Conservation (phyloP, 805 yeast genomes). For the Starmerella potacharoeniae region DNA sequence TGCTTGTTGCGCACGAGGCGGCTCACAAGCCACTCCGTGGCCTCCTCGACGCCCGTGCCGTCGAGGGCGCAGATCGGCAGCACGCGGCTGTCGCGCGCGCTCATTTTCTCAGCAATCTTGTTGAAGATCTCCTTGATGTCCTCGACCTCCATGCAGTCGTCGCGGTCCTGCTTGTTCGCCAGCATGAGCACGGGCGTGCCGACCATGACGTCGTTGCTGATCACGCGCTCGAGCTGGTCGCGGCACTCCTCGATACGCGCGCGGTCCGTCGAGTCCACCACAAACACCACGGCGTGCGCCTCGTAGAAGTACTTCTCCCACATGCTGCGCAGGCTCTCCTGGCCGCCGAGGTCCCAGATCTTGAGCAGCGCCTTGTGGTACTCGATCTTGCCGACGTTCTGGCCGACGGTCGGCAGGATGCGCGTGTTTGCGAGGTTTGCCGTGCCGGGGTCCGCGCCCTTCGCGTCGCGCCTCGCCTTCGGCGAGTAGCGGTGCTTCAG, state of each 20-base stretch:
- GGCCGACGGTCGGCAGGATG: slow-evolving; percentile 90
- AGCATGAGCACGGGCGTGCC: slow-evolving; percentile 88
- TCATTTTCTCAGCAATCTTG: slow-evolving; percentile 66
- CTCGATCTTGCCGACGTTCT: slow-evolving; percentile 44
- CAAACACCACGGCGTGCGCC: slow-evolving; percentile 85
- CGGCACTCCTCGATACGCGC: slow-evolving; percentile 74
- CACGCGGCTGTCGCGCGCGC: slow-evolving; percentile 84
- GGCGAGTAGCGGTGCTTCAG: slow-evolving; percentile 44
- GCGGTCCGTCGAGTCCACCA: slow-evolving; percentile 83
- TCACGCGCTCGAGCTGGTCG: slow-evolving; percentile 43
- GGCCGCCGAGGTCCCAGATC: slow-evolving; percentile 97
- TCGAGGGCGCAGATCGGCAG: slow-evolving; percentile 78
- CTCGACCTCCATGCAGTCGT: slow-evolving; percentile 58
- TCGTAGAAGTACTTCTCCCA: slow-evolving; percentile 80
- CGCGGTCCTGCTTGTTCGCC: slow-evolving; percentile 86
- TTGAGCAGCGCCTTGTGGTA: slow-evolving; percentile 41
- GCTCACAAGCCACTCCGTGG: slow-evolving; percentile 77
- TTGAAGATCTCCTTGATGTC: slow-evolving; percentile 76
- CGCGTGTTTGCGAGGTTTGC: slow-evolving; percentile 28
- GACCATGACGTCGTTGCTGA: slow-evolving; percentile 49
- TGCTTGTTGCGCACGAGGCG: slow-evolving; percentile 57
- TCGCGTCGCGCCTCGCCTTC: slow-evolving; percentile 28
- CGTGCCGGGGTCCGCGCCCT: slow-evolving; percentile 21
- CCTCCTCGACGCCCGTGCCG: slow-evolving; percentile 69
- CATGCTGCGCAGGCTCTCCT: slow-evolving; percentile 64